Evolutionary conservation across 352 stramenopile species (phyloP).

Genomic region (Aphanomyces invadans): DNA sequence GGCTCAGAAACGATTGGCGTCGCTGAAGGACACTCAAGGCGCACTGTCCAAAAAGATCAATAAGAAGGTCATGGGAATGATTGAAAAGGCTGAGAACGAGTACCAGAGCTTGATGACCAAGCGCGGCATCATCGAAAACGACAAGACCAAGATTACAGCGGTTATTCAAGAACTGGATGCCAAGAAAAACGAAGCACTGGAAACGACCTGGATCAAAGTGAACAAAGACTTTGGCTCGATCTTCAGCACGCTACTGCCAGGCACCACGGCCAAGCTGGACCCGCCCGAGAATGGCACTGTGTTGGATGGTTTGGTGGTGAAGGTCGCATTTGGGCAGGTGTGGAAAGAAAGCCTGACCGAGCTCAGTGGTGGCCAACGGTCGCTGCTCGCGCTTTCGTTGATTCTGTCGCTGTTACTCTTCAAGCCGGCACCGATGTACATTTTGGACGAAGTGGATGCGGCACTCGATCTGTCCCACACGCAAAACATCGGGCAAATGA

Average conservation of each 20-base stretch:
- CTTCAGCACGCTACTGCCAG: conserved; percentile 97
- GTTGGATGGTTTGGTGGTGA: conserved; percentile 95
- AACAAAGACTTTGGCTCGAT: conserved; percentile 99
- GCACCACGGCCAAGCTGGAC: conserved; percentile 96
- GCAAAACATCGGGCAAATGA: conserved; percentile 99
- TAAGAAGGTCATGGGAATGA: conserved; percentile 99
- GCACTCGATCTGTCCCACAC: conserved; percentile 99
- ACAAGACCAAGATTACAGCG: conserved; percentile 98
- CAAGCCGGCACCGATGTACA: conserved; percentile 99
- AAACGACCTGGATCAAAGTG: conserved; percentile 98
- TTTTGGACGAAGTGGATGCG: conserved; percentile 99
- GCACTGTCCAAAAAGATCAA: conserved; percentile 98
- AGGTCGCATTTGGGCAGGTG: conserved; percentile 97
- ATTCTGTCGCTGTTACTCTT: conserved; percentile 98
- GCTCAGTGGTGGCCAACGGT: conserved; percentile 97
- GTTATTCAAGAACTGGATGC: conserved; percentile 99
- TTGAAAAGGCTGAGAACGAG: conserved; percentile 98
- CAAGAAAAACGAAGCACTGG: conserved; percentile 96
- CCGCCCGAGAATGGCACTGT: conserved; percentile 87
- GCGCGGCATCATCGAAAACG: conserved; percentile 97
- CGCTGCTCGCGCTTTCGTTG: conserved; percentile 97
- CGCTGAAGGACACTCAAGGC: conserved; percentile 90
- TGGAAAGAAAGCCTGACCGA: conserved; percentile 99
- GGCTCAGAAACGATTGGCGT: conserved; percentile 81
- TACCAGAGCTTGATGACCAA: conserved; percentile 98